Conservation (phyloP, 768 basidiomycete species). For the Daedalea quercina region DNA sequence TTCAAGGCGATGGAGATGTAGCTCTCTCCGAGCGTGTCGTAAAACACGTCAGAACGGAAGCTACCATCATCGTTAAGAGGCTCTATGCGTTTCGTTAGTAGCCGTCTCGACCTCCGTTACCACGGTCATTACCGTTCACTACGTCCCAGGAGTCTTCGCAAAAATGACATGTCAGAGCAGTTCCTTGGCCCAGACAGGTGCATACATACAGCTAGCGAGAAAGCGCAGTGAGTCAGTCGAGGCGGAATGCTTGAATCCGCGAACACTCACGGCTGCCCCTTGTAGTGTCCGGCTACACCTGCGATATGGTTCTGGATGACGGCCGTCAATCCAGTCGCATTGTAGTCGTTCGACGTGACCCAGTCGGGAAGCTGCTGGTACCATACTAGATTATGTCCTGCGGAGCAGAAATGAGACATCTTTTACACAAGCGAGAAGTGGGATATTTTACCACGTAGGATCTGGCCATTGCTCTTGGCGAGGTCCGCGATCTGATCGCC, state of each 20-base stretch:
- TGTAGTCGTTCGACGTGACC: slow-evolving; percentile 38
- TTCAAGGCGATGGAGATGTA: slow-evolving; percentile 45
- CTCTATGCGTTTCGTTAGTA: slow-evolving; percentile 16
- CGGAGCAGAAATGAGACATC: no score
- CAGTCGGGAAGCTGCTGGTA: slow-evolving; percentile 46
- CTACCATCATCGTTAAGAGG: slow-evolving; percentile 59
- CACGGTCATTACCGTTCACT: slow-evolving; percentile 37
- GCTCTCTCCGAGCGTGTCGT: slow-evolving; percentile 38
- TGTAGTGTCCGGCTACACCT: slow-evolving; percentile 46
- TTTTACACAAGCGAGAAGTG: neutral
- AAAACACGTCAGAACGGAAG: slow-evolving; percentile 48
- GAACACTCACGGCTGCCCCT: slow-evolving; percentile 38
- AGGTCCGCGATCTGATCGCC: slow-evolving; percentile 40
- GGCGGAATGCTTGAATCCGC: neutral
- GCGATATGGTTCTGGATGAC: slow-evolving; percentile 43
- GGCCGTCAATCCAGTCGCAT: slow-evolving; percentile 33
- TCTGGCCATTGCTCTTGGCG: slow-evolving; percentile 39
- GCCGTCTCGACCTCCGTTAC: neutral
- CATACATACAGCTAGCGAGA: slow-evolving; percentile 15
- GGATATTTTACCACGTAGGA: slow-evolving; percentile 37
- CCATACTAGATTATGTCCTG: slow-evolving; percentile 37
- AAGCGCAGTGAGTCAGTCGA: neutral
- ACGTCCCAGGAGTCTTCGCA: slow-evolving; percentile 43
- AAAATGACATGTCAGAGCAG: neutral
- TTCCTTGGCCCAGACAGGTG: neutral